Base-by-base conservation (phyloP, 2,329 filamentous ascomycete genomes). In the Monosporascus ibericus region DNA sequence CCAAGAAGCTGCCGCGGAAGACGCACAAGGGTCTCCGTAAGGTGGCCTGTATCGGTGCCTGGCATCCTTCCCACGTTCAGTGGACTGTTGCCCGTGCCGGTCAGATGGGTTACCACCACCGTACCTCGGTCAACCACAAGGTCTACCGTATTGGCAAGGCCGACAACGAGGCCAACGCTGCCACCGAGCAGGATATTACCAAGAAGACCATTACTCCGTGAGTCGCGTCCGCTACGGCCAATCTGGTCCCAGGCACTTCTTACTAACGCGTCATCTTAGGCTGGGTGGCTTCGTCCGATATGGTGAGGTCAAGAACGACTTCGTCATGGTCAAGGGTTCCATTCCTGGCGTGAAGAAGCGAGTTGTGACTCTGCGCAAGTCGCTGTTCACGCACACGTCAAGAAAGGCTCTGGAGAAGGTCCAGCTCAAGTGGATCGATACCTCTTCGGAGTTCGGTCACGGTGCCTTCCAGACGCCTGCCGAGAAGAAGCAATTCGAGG, bases 21-120 rank as follows among this genome's bases (percentile, higher is more conserved):
- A 99, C 94, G 60, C 94, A 99, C 89, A 99, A 99, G 88, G 94
- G 94, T 96, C 91, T 99, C 73, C 88, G 94, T 73, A 99, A 99
- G 89, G 92, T 99, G 69, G 94, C 94, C 73, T 99, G 94, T 96
- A 99, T 99, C 77, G 94, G 94, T 89, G 94, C 94, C 70, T 99
- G 94, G 94, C 94, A 99, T 84, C 94, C 94, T 73, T 91, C 89
- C 78, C 94, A 99, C 90, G 94, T 99, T 78, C 94, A 99, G 84
- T 99, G 94, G 94, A 99, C 94, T 75, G 94, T 99, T 82, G 94
- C 92, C 74, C 94, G 94, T 88, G 94, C 94, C 64, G 94, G 94
- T 96, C 94, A 99, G 82, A 85, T 86, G 78, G 94, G 94, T 84
- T 99, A 99, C 87, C 94, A 99, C 78, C 94, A 99, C 83, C 92